Evolutionary conservation across 345 rosid species (phyloP), one percentile per base, ranked within the genome.

Genomic region (Lepidium aucheri): DNA sequence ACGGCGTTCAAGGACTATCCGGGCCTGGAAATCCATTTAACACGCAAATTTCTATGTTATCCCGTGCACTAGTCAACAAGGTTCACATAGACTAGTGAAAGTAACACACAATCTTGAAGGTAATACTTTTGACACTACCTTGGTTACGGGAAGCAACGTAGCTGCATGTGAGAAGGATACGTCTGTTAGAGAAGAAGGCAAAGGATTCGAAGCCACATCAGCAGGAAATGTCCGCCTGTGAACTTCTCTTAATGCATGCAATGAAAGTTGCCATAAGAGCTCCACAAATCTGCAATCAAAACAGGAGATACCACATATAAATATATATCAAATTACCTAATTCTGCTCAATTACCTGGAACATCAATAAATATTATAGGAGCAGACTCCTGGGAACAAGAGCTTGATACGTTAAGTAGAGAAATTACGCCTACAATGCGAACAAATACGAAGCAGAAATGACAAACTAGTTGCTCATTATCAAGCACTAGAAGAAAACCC

Each of bases 141-240:
- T 94, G 15, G 99, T 90, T 44, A 94, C 88, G n/a, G 97, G 99
- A 72, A 94, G 96, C 57, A 94, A 76, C 7, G 99, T 88, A 61
- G 99, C 93, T 63, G 99, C 99, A 77, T 94, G 99, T 67, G 96
- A 90, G 79, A 90, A 94, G 13, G 97, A 89, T 32, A 94, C 97
- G 64, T 90, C 99, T n/a, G 97, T 94, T 42, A 94, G 76, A 28
- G 97, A 83, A 72, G 96, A 89, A 72, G 99, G 99, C 46, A 94
- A 63, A 3, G 99, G 96, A 61, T 82, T 90, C 55, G 93, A 84
- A 55, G 86, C 86, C 17, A 85, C 86, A 81, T 94, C 99, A 50
- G 85, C 79, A 40, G 96, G 77, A 85, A 94, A 94, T 35, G 96
- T 94, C 63, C 97, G 81, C 56, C 96, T 84, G 55, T 94, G 96